Evolutionary conservation across 441 rosid genomes (phyloP), one percentile per base, ranked within the genome.

Genomic region (Viola pubescens): DNA sequence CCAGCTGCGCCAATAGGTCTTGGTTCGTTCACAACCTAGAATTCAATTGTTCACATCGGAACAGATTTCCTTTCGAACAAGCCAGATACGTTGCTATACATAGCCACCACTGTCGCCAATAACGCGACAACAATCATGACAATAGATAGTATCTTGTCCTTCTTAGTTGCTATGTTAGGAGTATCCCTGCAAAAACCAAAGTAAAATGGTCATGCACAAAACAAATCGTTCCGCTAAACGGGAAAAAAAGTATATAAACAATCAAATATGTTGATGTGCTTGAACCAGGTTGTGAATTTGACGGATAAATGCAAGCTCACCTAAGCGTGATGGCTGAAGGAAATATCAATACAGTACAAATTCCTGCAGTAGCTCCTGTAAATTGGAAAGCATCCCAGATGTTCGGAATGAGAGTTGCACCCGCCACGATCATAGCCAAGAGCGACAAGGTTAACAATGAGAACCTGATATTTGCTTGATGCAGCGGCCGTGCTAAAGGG

Each of bases 311-410:
- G 62, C 16, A 60, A 49, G 41, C 83, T 81, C 61, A 90, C 99
- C 82, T 85, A 19, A 94, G 94, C 26, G 95, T 77, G 52, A 94
- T 67, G 50, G 95, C 74, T 38, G 99, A 97, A 0, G 99, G 99
- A 73, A 94, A 94, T 42, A 94, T 94, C 83, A 90, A 94, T 13
- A 96, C 97, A 26, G 88, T 80, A 76, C 99, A 88, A 72, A 94
- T 97, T 3, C 97, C 97, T 56, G 98, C 95, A 37, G 98, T 89
- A 12, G 98, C 96, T 53, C 96, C 98, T 43, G 97, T 89, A 75
- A 92, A 89, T 52, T 92, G 98, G 81, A 92, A 92, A 64, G 96
- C 98, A 69, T 89, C 98, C 98, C 98, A 92, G 56, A 92, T 92
- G 79, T 97, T 92, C 5, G 98, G 98, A 61, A 88, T 92, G 66